Evolutionary conservation across 306 rosid genomes (phyloP).

Genomic region (Cucumis melo): DNA sequence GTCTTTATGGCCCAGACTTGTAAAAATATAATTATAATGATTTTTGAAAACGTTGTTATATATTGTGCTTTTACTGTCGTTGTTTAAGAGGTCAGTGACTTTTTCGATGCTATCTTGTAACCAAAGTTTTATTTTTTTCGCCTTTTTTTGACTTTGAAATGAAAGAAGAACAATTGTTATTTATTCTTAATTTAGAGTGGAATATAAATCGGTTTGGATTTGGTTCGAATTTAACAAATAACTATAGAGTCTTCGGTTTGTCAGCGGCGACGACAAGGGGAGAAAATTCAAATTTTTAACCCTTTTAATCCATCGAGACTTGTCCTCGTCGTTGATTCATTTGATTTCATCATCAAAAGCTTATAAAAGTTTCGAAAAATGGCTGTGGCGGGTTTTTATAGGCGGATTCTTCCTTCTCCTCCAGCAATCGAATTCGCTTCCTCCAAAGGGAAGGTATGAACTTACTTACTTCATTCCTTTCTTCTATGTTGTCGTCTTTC

Average conservation of each 20-base stretch:
- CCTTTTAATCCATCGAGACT: not conserved
- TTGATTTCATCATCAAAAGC: not conserved
- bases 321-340: not conserved
- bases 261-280: not conserved
- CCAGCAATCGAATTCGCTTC: constrained; percentile 87
- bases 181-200: too few relatives aligned
- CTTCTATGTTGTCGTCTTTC: not conserved
- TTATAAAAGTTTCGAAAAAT: not conserved
- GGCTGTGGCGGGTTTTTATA: constrained; percentile 85
- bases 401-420: constrained; percentile 76
- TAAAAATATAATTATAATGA: too few relatives aligned
- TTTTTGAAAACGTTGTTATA: too few relatives aligned
- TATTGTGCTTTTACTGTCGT: too few relatives aligned
- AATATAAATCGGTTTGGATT: not conserved
- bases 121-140: too few relatives aligned
- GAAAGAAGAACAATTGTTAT: too few relatives aligned
- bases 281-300: not conserved
- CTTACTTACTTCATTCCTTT: not conserved
- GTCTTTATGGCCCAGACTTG: too few relatives aligned
- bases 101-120: too few relatives aligned
- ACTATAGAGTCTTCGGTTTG: not conserved
- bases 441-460: constrained; percentile 55
- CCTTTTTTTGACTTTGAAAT: too few relatives aligned
- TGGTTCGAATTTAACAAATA: not conserved
- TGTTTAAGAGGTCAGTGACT: too few relatives aligned